These are phyloP conservation scores for Vitis vinifera DNA, from an alignment of 164 flowering plant genomes.

Conservation along the genomic window DNA sequence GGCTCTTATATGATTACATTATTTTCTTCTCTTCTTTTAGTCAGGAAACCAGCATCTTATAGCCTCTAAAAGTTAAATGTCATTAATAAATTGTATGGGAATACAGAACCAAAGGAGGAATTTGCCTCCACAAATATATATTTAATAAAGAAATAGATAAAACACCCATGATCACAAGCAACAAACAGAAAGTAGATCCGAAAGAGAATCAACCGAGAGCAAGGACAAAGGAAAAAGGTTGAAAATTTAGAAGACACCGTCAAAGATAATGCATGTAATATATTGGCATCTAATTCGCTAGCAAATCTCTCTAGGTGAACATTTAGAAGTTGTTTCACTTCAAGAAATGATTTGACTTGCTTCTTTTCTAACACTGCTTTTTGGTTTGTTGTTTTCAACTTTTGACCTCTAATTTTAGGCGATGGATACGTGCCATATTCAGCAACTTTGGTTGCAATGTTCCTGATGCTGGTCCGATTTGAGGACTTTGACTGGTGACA, in stretches of 20 bases:
- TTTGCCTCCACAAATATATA: no score
- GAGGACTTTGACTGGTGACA: no score
- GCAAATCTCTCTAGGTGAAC: background rate
- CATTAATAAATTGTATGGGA: no score
- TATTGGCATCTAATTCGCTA: background rate
- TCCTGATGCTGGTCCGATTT: background rate
- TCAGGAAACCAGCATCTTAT: no score
- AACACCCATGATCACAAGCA: no score
- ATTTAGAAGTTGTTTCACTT: background rate
- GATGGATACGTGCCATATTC: slow-evolving; percentile 50
- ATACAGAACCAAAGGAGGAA: no score
- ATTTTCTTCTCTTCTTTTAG: no score
- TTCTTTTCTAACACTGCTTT: background rate
- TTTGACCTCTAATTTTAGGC: slow-evolving; percentile 27
- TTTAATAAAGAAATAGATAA: no score
- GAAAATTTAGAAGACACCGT: background rate
- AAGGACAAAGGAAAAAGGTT: background rate
- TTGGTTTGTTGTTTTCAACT: background rate
- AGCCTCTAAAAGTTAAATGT: no score
- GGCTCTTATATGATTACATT: no score
- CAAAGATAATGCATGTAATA: background rate
- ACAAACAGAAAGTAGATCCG: no score
- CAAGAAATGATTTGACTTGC: background rate
- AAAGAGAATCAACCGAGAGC: background rate
- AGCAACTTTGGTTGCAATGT: slow-evolving; percentile 13